Conservation (phyloP, 2,329 filamentous ascomycete genomes). For the Aureobasidium uvarum region DNA sequence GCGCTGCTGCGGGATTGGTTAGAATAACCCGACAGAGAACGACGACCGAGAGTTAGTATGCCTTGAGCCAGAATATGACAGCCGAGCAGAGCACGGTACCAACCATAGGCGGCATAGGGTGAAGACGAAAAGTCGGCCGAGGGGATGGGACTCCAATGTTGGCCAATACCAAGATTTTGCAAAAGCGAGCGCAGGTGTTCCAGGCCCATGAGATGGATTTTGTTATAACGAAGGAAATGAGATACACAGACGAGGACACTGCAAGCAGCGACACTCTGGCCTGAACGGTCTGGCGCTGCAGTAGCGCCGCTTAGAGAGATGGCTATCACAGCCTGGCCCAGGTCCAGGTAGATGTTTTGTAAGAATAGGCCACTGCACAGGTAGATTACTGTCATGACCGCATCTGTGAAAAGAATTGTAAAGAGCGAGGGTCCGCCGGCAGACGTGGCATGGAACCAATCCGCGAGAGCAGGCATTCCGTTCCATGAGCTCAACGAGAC, state of each 20-base stretch:
- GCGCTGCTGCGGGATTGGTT: slow-evolving; percentile 16
- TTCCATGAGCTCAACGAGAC: slow-evolving; percentile 52
- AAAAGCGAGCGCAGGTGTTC: slow-evolving; percentile 41
- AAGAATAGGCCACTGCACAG: slow-evolving; percentile 56
- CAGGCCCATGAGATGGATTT: slow-evolving; percentile 41
- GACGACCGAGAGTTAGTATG: slow-evolving; percentile 65
- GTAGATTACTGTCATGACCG: slow-evolving; percentile 72
- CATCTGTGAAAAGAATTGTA: slow-evolving; percentile 80
- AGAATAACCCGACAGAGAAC: slow-evolving; percentile 28
- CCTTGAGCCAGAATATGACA: slow-evolving; percentile 75
- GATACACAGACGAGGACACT: slow-evolving; percentile 62
- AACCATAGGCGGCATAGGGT: slow-evolving; percentile 56
- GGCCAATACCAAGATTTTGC: slow-evolving; percentile 39
- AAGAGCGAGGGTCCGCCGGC: slow-evolving; percentile 77
- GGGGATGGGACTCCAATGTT: slow-evolving; percentile 32
- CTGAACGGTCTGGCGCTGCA: slow-evolving; percentile 64
- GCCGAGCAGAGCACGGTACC: slow-evolving; percentile 66
- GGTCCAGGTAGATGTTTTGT: slow-evolving; percentile 82
- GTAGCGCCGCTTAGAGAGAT: slow-evolving; percentile 83
- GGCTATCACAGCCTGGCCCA: slow-evolving; percentile 90
- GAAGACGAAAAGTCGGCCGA: slow-evolving; percentile 30
- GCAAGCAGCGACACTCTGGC: slow-evolving; percentile 69
- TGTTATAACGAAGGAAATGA: slow-evolving; percentile 55
- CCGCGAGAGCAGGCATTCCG: slow-evolving; percentile 73
- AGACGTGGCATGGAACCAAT: slow-evolving; percentile 84